Base-by-base conservation (phyloP, 306 rosid species). In the Ceratonia siliqua region DNA sequence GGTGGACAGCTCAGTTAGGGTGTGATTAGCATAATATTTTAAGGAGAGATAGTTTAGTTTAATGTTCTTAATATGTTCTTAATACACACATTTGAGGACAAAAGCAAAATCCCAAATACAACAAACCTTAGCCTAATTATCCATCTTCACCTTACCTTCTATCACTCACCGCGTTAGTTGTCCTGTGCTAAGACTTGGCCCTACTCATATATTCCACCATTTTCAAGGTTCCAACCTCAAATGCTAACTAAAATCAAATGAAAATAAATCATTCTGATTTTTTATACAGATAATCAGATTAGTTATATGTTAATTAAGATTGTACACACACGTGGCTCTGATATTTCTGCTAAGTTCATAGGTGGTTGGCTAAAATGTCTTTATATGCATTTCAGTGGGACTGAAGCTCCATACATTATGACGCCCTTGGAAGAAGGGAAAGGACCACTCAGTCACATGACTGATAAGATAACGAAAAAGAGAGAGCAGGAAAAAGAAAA, bases 371-470 rank as follows among this genome's bases (percentile, higher is more conserved):
- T n/a, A 28, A 2, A 2, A 28, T 28, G 2, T 28, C 46, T 70
- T 80, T 85, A 80, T 72, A 85, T 70, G 74, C 73, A 75, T 38
- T 17, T 58, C 6, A 41, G 81, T 77, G 88, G 78, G 64, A 77
- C 77, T 82, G 68, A 65, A 74, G 78, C 83, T 70, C 79, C 84
- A 83, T 73, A 39, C 77, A 21, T 66, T 81, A 39, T 78, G 68
- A 49, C 18, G 33, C 82, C 74, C 79, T 82, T 71, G n/a, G 24
- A 75, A 72, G 73, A 13, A 49, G 25, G 35, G 42, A 70, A 80
- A 83, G 90, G 87, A 86, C 91, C 87, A 82, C 84, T 77, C 78
- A 80, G 82, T 77, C 78, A 80, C 84, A 75, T 76, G 83, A 17
- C 59, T 68, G 18, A 74, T 61, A 30, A 14, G 56, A 48, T 58